Percentiles rank a stretch among this genome's conserved stretches.
phyloP scores from a whole-genome alignment of 2,329 filamentous ascomycete species.

The Pseudocercospora vitis region DNA sequence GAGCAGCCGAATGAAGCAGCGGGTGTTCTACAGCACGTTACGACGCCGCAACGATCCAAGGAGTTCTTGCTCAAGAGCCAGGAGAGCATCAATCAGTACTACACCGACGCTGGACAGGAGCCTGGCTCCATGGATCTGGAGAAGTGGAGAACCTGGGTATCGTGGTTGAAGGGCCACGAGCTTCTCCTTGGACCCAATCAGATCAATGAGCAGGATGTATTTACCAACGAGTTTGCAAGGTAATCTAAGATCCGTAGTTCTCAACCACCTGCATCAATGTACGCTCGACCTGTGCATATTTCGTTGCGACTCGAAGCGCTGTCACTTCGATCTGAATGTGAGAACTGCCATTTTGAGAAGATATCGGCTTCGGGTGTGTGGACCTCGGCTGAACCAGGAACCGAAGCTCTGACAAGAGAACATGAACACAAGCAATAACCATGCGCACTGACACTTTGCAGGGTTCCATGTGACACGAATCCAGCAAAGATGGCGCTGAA shows the following conservation, averaged over 20 bases:
- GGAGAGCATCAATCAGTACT: slow-evolving; percentile 34
- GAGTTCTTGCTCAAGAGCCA: slow-evolving; percentile 35
- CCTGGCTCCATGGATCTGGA: slow-evolving; percentile 19
- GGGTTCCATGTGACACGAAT: background rate
- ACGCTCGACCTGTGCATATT: no score
- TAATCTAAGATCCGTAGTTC: slow-evolving; percentile 2
- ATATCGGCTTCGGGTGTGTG: no score
- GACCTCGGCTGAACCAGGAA: background rate
- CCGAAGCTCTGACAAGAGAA: no score
- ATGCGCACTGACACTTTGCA: no score
- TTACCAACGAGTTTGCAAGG: slow-evolving; percentile 18
- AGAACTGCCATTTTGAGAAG: no score
- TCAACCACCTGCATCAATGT: background rate
- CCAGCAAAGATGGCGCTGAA: slow-evolving; percentile 2
- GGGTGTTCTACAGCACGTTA: slow-evolving; percentile 20
- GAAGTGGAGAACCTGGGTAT: slow-evolving; percentile 22
- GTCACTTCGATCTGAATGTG: no score
- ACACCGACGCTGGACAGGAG: slow-evolving; percentile 24
- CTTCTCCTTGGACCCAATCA: slow-evolving; percentile 12
- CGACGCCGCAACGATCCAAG: slow-evolving; percentile 24
- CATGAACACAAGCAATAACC: background rate
- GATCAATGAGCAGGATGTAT: slow-evolving; percentile 17
- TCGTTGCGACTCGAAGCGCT: no score
- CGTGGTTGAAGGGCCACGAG: slow-evolving; percentile 17
- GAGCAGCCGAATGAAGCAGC: slow-evolving; percentile 25